Evolutionary conservation across 179 eudicot species (phyloP).

Genomic region (Drosera spatulata): DNA sequence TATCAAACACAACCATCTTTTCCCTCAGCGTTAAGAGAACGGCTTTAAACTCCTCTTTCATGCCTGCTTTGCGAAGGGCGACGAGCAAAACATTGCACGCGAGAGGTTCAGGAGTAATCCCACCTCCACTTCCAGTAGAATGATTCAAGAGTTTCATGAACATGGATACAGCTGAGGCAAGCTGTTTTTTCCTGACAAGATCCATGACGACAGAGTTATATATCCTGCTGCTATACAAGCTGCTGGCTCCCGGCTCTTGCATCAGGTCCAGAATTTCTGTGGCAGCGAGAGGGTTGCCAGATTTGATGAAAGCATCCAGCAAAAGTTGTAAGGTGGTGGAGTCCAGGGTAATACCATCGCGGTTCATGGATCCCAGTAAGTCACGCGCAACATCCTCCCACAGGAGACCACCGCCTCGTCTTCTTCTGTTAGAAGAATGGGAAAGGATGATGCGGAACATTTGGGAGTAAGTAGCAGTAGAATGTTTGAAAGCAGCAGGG

Average conservation of each 20-base stretch:
- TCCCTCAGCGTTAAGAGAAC: slow-evolving; percentile 37
- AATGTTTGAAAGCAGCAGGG: no score
- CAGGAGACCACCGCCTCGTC: no score
- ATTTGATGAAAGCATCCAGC: slow-evolving; percentile 53
- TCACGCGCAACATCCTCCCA: no score
- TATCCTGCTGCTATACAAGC: slow-evolving; percentile 21
- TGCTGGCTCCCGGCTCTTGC: slow-evolving; percentile 33
- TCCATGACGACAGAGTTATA: slow-evolving; percentile 59
- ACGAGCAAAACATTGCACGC: slow-evolving; percentile 86
- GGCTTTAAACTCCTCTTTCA: slow-evolving; percentile 49
- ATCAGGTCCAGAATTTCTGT: slow-evolving; percentile 50
- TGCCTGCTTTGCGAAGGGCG: slow-evolving; percentile 48
- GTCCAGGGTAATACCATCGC: slow-evolving; percentile 47
- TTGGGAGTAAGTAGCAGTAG: no score
- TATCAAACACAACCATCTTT: slow-evolving; percentile 38
- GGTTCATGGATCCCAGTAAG: slow-evolving; percentile 38
- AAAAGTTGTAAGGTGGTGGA: slow-evolving; percentile 53
- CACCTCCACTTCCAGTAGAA: slow-evolving; percentile 10
- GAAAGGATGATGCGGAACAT: no score
- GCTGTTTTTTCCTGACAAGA: slow-evolving; percentile 44
- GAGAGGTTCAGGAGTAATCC: slow-evolving; percentile 30
- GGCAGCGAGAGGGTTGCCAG: slow-evolving; percentile 57
- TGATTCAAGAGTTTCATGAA: slow-evolving; percentile 47
- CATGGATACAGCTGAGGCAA: slow-evolving; percentile 46
- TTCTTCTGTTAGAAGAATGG: no score